These are phyloP conservation scores for Huntiella omanensis DNA, from an alignment of 2,329 filamentous ascomycete species.

Conservation along the genomic window DNA sequence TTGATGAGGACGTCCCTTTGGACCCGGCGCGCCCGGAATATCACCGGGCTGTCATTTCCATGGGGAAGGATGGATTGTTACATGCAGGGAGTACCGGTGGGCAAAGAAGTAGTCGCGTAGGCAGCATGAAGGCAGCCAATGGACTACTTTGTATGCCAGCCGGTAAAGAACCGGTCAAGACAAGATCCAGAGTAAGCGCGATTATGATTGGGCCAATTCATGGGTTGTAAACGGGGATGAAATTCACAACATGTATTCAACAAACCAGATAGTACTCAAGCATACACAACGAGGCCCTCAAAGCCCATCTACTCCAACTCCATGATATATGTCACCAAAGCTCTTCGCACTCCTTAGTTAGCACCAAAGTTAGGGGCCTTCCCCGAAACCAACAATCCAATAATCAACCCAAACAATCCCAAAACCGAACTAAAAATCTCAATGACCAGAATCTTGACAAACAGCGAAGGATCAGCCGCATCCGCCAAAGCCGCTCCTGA, in stretches of 20 bases:
- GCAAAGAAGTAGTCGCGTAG: constrained; percentile 77
- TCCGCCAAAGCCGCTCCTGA: constrained; percentile 91
- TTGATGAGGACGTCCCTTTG: constrained; percentile 54
- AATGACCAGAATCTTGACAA: constrained; percentile 96
- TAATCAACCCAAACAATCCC: constrained; percentile 87
- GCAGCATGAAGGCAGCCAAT: constrained; percentile 78
- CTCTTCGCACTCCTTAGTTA: constrained; percentile 10
- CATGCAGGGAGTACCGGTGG: constrained; percentile 68
- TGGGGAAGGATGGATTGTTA: constrained; percentile 46
- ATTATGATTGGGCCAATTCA: constrained; percentile 42
- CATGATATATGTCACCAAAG: too few species aligned
- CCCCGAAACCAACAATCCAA: constrained; percentile 72
- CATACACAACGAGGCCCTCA: too few species aligned
- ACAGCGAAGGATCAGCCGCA: constrained; percentile 82
- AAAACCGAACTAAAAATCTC: constrained; percentile 98
- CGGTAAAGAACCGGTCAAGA: constrained; percentile 42
- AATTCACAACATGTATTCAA: not conserved
- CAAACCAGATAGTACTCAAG: too few species aligned
- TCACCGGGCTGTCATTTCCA: constrained; percentile 61
- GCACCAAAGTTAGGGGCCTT: constrained; percentile 60
- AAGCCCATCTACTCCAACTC: too few species aligned
- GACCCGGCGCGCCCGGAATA: constrained; percentile 73
- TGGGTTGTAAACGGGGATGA: constrained; percentile 1
- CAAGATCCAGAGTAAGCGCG: constrained; percentile 56
- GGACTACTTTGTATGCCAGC: constrained; percentile 59